phyloP scores from a whole-genome alignment of 1,139 yeast genomes.

The Candida glucosophila region DNA sequence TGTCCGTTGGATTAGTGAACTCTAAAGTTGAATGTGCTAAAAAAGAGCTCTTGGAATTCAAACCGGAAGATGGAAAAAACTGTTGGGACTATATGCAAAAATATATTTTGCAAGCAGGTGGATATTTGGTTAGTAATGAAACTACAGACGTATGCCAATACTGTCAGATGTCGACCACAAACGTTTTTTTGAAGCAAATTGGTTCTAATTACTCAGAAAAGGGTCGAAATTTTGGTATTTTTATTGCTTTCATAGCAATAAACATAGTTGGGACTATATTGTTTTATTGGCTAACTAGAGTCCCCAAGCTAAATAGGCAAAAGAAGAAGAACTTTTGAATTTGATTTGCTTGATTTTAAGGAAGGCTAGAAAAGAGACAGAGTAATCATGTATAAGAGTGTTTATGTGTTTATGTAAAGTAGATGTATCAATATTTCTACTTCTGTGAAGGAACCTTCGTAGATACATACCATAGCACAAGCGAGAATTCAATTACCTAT shows the following conservation, averaged over 20 bases:
- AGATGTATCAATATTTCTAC: too few species aligned
- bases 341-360: too few species aligned
- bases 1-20: constrained; percentile 46
- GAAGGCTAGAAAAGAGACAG: too few species aligned
- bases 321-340: constrained; percentile 10
- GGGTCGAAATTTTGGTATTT: constrained; percentile 59
- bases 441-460: too few species aligned
- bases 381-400: too few species aligned
- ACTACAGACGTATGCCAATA: constrained; percentile 12
- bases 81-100: constrained; percentile 17
- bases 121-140: constrained; percentile 13
- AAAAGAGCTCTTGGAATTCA: constrained; percentile 36
- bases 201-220: constrained; percentile 11
- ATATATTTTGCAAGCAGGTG: constrained; percentile 17
- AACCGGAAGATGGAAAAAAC: constrained; percentile 32
- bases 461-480: too few species aligned
- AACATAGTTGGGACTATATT: constrained; percentile 33
- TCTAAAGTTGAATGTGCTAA: constrained; percentile 38
- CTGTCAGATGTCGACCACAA: constrained; percentile 13
- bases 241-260: constrained; percentile 31
- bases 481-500: too few species aligned
- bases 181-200: constrained; percentile 11
- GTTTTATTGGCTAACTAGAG: constrained; percentile 64
- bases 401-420: too few species aligned
- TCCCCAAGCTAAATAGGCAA: constrained; percentile 35